Percentiles rank a stretch among this genome's conserved stretches.
Evolutionary conservation across 768 basidiomycete genomes (phyloP).

Genomic region (Pleurotus platypus): DNA sequence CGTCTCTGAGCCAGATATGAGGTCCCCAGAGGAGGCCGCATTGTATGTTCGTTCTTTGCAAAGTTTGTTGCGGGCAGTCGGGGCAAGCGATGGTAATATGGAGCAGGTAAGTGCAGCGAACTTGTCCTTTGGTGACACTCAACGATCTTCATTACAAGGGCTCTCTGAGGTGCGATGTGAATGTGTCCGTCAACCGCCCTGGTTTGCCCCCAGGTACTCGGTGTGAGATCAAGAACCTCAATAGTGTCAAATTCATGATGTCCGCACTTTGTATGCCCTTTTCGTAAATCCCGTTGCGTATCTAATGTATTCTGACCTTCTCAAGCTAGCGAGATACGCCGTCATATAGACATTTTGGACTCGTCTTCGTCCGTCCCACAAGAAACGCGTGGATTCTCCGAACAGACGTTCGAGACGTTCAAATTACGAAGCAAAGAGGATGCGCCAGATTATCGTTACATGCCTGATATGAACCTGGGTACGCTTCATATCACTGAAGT

Average conservation of each 20-base stretch:
- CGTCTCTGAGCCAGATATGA: constrained; percentile 89
- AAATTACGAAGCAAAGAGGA: constrained; percentile 86
- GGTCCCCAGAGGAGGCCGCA: constrained; percentile 87
- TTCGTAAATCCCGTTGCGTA: neutral
- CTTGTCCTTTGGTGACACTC: no score
- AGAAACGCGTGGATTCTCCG: constrained; percentile 91
- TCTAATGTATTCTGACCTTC: neutral
- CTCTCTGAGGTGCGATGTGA: constrained; percentile 92
- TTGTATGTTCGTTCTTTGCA: constrained; percentile 84
- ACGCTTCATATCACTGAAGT: constrained; percentile 59
- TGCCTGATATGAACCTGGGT: constrained; percentile 95
- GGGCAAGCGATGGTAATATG: constrained; percentile 95
- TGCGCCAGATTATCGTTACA: constrained; percentile 94
- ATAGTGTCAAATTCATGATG: constrained; percentile 82
- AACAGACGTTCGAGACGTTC: constrained; percentile 77
- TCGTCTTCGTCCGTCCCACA: constrained; percentile 50
- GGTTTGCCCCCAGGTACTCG: constrained; percentile 71
- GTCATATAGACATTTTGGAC: constrained; percentile 64
- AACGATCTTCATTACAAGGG: constrained; percentile 48
- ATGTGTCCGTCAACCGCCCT: constrained; percentile 80
- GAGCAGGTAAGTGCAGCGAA: constrained; percentile 59
- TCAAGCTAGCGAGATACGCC: constrained; percentile 73
- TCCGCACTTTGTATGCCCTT: constrained; percentile 71
- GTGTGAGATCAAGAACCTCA: constrained; percentile 96
- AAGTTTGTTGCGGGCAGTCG: constrained; percentile 74